These are phyloP conservation scores for Salvia miltiorrhiza DNA, from an alignment of 257 asterid species.

Conservation along the genomic window DNA sequence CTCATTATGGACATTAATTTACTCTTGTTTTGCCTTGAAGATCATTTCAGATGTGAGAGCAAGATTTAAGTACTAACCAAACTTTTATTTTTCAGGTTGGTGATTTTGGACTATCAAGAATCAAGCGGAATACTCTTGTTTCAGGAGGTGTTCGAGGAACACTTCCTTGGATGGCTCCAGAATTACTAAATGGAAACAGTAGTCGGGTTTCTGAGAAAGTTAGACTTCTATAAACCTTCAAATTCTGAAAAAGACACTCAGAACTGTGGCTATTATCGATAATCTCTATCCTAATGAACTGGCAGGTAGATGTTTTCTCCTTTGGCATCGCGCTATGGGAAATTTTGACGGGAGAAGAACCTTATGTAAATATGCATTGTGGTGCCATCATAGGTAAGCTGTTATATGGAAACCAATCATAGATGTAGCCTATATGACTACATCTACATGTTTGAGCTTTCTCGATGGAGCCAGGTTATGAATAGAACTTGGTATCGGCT, in stretches of 20 bases:
- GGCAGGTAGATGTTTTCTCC: slow-evolving; percentile 83
- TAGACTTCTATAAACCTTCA: slow-evolving; percentile 15
- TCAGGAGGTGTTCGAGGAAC: slow-evolving; percentile 93
- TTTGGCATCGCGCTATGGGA: slow-evolving; percentile 94
- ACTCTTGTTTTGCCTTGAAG: background rate
- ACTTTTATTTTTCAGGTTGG: slow-evolving; percentile 52
- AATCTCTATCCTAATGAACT: background rate
- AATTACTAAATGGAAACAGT: slow-evolving; percentile 67
- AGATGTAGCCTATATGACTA: background rate
- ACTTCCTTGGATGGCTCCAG: slow-evolving; percentile 99
- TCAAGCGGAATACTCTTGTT: slow-evolving; percentile 72
- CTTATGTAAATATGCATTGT: slow-evolving; percentile 77
- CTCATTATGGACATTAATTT: background rate
- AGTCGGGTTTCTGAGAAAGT: slow-evolving; percentile 79
- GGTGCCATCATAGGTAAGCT: slow-evolving; percentile 84
- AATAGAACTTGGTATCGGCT: slow-evolving; percentile 34
- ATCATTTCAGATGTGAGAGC: background rate
- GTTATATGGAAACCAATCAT: background rate
- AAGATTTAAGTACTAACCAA: background rate
- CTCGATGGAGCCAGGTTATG: background rate
- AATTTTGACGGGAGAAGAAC: slow-evolving; percentile 82
- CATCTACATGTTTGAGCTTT: background rate
- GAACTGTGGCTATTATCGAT: background rate
- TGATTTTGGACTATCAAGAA: slow-evolving; percentile 85
- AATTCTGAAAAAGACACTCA: background rate